Conservation (phyloP, 2,329 filamentous ascomycete genomes). For the Geosmithia flava region DNA sequence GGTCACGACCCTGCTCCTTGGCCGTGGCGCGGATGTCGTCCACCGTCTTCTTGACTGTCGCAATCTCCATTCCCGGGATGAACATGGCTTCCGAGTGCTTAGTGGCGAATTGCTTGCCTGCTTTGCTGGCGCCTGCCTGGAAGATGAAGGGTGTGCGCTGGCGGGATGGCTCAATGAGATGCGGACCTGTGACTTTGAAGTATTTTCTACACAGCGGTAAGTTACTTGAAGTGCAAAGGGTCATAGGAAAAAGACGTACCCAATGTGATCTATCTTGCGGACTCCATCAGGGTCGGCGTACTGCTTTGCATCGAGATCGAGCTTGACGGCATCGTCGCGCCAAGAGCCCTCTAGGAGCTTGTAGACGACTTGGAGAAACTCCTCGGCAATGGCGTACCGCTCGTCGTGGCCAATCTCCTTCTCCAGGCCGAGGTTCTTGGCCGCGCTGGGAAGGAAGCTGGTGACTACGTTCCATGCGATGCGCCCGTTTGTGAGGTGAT, state of each 20-base stretch:
- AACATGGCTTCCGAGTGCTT: slow-evolving; percentile 23
- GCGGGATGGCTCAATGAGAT: slow-evolving; percentile 27
- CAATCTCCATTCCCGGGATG: slow-evolving; percentile 27
- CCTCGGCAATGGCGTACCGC: slow-evolving; percentile 47
- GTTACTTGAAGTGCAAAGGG: not conserved
- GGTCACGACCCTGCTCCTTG: slow-evolving; percentile 21
- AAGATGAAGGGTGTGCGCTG: slow-evolving; percentile 34
- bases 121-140: slow-evolving; percentile 30
- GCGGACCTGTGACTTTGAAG: slow-evolving; percentile 22
- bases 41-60: slow-evolving; percentile 25
- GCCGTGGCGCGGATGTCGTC: slow-evolving; percentile 26
- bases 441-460: slow-evolving; percentile 54
- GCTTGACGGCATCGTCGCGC: slow-evolving; percentile 3
- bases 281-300: slow-evolving; percentile 21
- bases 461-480: slow-evolving; percentile 45
- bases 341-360: slow-evolving; percentile 41
- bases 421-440: slow-evolving; percentile 45
- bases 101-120: slow-evolving; percentile 28
- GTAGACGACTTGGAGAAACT: slow-evolving; percentile 44
- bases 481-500: slow-evolving; percentile 29
- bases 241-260: slow-evolving; percentile 1
- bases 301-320: slow-evolving; percentile 8
- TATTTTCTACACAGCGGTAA: slow-evolving; percentile 3
- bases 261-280: slow-evolving; percentile 20
- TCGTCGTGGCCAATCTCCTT: slow-evolving; percentile 37